phyloP scores from a whole-genome alignment of 1,284 basidiomycete genomes.

The Pseudozyma flocculosa region DNA sequence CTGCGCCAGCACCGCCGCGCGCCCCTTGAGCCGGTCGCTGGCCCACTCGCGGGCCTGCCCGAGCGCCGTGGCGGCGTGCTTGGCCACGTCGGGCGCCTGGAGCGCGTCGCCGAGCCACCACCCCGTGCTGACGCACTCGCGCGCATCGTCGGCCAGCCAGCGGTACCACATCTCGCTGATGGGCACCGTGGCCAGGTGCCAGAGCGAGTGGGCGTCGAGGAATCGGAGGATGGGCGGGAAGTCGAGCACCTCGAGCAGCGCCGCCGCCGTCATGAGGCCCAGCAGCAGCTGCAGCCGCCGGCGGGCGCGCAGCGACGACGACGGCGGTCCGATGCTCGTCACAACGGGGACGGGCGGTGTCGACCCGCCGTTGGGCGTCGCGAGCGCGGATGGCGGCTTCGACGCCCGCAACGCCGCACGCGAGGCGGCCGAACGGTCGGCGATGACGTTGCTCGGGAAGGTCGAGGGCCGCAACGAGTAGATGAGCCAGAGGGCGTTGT shows the following conservation, averaged over 20 bases:
- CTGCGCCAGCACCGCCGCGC: constrained; percentile 29
- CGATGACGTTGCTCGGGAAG: constrained; percentile 26
- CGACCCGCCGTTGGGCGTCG: constrained; percentile 26
- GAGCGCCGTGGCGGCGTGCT: constrained; percentile 3
- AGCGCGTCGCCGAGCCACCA: constrained; percentile 42
- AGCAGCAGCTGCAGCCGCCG: constrained; percentile 62
- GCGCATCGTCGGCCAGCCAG: constrained; percentile 51
- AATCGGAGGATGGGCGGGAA: constrained; percentile 74
- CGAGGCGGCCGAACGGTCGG: constrained; percentile 33
- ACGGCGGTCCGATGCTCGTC: constrained; percentile 33
- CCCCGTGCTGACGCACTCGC: constrained; percentile 41
- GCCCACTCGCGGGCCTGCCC: constrained; percentile 9
- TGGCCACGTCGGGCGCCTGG: constrained; percentile 2
- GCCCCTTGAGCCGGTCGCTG: constrained; percentile 27
- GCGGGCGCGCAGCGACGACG: constrained; percentile 55
- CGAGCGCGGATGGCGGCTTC: constrained; percentile 53
- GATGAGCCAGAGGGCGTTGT: constrained; percentile 76
- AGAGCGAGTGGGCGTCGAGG: constrained; percentile 91
- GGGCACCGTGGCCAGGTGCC: constrained; percentile 86
- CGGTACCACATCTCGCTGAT: constrained; percentile 76
- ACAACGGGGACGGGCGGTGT: constrained; percentile 43
- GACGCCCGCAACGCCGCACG: constrained; percentile 64
- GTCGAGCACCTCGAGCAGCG: constrained; percentile 83
- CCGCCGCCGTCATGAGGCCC: constrained; percentile 73
- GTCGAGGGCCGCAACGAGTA: constrained; percentile 40